These are phyloP conservation scores for Diaporthe ilicicola DNA, from an alignment of 2,329 filamentous ascomycete genomes.

Conservation along the genomic window DNA sequence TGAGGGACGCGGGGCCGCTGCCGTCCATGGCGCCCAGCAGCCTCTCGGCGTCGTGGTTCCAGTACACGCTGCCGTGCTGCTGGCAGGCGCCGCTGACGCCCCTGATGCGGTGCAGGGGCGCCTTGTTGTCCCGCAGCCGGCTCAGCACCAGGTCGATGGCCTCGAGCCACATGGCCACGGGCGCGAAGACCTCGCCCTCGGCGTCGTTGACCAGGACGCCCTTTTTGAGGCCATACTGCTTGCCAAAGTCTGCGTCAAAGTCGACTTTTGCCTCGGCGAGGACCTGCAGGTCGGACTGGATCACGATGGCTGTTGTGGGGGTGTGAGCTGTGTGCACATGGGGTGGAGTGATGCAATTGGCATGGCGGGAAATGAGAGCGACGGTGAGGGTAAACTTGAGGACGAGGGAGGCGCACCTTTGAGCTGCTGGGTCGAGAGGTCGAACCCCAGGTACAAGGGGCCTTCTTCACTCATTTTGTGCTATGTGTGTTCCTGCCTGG, in stretches of 20 bases:
- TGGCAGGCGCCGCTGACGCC: conserved; percentile 93
- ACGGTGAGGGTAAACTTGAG: conserved; percentile 28
- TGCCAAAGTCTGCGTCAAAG: conserved; percentile 84
- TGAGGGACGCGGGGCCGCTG: conserved; percentile 66
- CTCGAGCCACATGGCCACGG: conserved; percentile 94
- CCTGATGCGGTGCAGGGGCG: conserved; percentile 77
- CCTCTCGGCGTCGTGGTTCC: conserved; percentile 75
- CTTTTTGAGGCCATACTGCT: conserved; percentile 82
- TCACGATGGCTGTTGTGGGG: conserved; percentile 72
- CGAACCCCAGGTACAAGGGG: conserved; percentile 88
- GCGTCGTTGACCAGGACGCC: conserved; percentile 84
- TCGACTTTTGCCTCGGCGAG: conserved; percentile 89
- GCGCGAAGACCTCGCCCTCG: conserved; percentile 90
- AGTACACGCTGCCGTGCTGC: conserved; percentile 98
- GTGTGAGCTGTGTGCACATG: conserved; percentile 24
- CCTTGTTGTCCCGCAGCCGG: conserved; percentile 73
- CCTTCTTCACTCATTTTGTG: conserved; percentile 42
- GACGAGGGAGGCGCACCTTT: conserved; percentile 65
- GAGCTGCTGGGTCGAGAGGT: conserved; percentile 95
- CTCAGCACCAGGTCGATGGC: conserved; percentile 85
- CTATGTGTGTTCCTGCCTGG: background rate
- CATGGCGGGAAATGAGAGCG: background rate
- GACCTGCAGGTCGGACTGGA: conserved; percentile 83
- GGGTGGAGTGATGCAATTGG: background rate
- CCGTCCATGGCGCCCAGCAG: conserved; percentile 64